These are phyloP conservation scores for Geranium rotundifolium DNA, from an alignment of 345 rosid genomes.

Conservation along the genomic window DNA sequence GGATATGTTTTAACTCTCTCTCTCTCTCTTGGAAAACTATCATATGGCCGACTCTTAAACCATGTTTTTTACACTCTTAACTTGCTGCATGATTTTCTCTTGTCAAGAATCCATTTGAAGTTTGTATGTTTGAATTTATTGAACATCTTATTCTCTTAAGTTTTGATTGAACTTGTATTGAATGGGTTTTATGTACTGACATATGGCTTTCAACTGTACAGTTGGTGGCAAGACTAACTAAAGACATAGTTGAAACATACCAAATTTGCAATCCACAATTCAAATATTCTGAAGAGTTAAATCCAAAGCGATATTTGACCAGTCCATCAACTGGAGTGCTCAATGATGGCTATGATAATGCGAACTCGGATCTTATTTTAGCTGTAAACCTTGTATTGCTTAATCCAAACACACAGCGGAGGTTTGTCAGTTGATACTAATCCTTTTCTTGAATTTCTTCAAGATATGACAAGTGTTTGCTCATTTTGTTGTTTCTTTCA, in stretches of 20 bases:
- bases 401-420: conserved; percentile 66
- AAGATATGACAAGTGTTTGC: not conserved
- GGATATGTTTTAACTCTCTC: no score
- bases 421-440: conserved; percentile 36
- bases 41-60: not conserved
- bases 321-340: conserved; percentile 85
- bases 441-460: not conserved
- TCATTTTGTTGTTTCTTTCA: not conserved
- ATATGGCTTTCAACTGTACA: conserved; percentile 29
- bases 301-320: conserved; percentile 93
- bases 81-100: not conserved
- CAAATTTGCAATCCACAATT: conserved; percentile 78
- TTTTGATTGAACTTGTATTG: no score
- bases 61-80: not conserved
- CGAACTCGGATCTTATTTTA: conserved; percentile 88
- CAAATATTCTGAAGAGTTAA: conserved; percentile 81
- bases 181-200: conserved; percentile 11
- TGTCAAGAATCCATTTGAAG: not conserved
- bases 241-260: conserved; percentile 82
- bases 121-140: not conserved
- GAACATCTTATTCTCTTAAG: conserved; percentile 1
- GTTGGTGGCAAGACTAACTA: conserved; percentile 79
- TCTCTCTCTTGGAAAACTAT: not conserved
- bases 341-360: conserved; percentile 93
- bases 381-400: conserved; percentile 58